phyloP scores from a whole-genome alignment of 2,329 filamentous ascomycete species.

The Phaeomoniella chlamydospora region DNA sequence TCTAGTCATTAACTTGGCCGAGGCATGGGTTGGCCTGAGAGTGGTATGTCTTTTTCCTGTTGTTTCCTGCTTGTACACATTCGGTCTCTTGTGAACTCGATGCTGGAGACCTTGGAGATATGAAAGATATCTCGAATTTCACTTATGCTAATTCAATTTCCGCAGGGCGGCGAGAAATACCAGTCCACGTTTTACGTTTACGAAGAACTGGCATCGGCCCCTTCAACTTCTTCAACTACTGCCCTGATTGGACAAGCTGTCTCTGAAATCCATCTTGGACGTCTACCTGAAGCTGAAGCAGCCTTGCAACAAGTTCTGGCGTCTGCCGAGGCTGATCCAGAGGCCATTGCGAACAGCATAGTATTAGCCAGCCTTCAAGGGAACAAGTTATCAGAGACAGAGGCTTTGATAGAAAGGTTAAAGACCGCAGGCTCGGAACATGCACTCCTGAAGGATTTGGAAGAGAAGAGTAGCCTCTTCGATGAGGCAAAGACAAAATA shows the following conservation, averaged over 20 bases:
- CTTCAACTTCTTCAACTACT: conserved; percentile 61
- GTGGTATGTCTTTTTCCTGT: conserved; percentile 41
- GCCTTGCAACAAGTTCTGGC: conserved; percentile 68
- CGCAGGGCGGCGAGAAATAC: conserved; percentile 81
- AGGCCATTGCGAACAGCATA: conserved; percentile 69
- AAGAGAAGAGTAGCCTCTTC: conserved; percentile 77
- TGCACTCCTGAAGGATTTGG: conserved; percentile 55
- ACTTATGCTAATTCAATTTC: neutral
- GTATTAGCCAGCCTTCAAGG: conserved; percentile 68
- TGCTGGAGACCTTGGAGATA: neutral
- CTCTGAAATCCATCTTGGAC: conserved; percentile 78
- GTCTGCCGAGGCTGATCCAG: conserved; percentile 52
- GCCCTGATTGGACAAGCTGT: conserved; percentile 79
- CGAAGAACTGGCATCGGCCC: conserved; percentile 83
- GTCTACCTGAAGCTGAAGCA: conserved; percentile 75
- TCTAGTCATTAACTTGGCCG: conserved; percentile 80
- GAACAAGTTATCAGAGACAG: conserved; percentile 36
- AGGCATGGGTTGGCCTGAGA: conserved; percentile 86
- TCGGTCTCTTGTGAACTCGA: neutral
- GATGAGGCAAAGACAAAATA: conserved; percentile 79
- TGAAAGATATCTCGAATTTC: too few relatives aligned
- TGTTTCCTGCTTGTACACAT: neutral
- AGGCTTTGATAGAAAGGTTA: conserved; percentile 22
- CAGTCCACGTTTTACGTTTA: conserved; percentile 96
- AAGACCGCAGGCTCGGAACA: conserved; percentile 49